These are phyloP conservation scores for Thelephora ganbajun DNA, from an alignment of 768 basidiomycete species.

Conservation along the genomic window DNA sequence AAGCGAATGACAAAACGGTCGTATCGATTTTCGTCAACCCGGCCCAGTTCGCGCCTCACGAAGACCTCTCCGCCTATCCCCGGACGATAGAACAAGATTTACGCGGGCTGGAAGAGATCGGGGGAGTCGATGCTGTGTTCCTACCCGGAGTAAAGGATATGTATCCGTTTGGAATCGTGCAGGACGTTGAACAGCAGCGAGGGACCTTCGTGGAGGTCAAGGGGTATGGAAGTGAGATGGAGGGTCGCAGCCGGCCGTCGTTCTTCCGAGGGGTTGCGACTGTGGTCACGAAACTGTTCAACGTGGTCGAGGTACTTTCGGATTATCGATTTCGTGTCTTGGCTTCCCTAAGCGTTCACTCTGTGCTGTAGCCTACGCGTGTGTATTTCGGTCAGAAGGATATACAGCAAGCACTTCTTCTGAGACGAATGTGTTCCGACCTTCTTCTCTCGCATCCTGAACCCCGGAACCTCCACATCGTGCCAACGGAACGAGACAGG, in stretches of 20 bases:
- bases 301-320: constrained; percentile 58
- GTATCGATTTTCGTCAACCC: constrained; percentile 98
- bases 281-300: constrained; percentile 90
- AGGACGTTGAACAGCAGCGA: constrained; percentile 56
- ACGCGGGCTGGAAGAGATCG: constrained; percentile 29
- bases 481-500: constrained; percentile 58
- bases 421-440: constrained; percentile 68
- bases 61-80: constrained; percentile 86
- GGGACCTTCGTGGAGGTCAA: constrained; percentile 91
- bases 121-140: constrained; percentile 44
- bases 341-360: background rate
- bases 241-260: constrained; percentile 72
- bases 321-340: background rate
- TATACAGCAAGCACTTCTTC: constrained; percentile 86
- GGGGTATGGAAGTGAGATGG: constrained; percentile 87
- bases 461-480: constrained; percentile 62
- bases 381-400: constrained; percentile 98
- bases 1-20: constrained; percentile 73
- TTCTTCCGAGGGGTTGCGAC: constrained; percentile 97
- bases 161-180: constrained; percentile 86
- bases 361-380: constrained; percentile 55
- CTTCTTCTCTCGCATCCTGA: constrained; percentile 70
- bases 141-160: constrained; percentile 69
- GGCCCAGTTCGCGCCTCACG: constrained; percentile 91
- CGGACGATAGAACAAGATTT: constrained; percentile 74